Evolutionary conservation across 1,284 basidiomycete species (phyloP).

Genomic region (Ceratobasidium sp.): DNA sequence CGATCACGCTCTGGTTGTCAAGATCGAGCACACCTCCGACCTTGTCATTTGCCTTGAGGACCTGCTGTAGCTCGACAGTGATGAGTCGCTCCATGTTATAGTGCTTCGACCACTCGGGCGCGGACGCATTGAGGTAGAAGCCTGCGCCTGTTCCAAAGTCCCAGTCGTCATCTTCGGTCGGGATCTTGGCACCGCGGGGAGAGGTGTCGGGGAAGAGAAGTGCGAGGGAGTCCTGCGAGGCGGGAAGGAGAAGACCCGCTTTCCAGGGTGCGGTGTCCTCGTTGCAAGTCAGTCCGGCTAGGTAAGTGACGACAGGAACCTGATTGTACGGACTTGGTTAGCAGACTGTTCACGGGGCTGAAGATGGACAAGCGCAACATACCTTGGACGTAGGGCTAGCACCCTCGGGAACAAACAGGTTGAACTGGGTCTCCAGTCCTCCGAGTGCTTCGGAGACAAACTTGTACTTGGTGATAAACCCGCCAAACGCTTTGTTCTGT

Average conservation of each 20-base stretch:
- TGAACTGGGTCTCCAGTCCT: slow-evolving; percentile 82
- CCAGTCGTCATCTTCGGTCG: slow-evolving; percentile 84
- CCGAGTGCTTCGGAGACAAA: slow-evolving; percentile 74
- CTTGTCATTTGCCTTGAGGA: slow-evolving; percentile 61
- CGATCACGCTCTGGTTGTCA: slow-evolving; percentile 51
- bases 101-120: slow-evolving; percentile 77
- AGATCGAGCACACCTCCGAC: slow-evolving; percentile 47
- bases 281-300: slow-evolving; percentile 93
- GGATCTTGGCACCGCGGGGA: slow-evolving; percentile 89
- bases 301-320: slow-evolving; percentile 86
- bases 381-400: slow-evolving; percentile 47
- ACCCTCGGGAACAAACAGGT: slow-evolving; percentile 84
- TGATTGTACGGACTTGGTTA: slow-evolving; percentile 49
- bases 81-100: slow-evolving; percentile 93
- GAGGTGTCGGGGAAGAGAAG: slow-evolving; percentile 96
- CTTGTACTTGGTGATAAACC: slow-evolving; percentile 84
- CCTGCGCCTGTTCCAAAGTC: slow-evolving; percentile 94
- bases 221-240: slow-evolving; percentile 83
- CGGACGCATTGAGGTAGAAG: slow-evolving; percentile 91
- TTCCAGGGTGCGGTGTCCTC: slow-evolving; percentile 98
- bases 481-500: slow-evolving; percentile 78
- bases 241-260: slow-evolving; percentile 80
- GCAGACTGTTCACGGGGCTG: background rate
- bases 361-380: background rate
- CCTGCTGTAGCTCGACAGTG: slow-evolving; percentile 79